These are phyloP conservation scores for Umbilicus rupestris DNA, from an alignment of 164 flowering plant genomes.

Conservation along the genomic window DNA sequence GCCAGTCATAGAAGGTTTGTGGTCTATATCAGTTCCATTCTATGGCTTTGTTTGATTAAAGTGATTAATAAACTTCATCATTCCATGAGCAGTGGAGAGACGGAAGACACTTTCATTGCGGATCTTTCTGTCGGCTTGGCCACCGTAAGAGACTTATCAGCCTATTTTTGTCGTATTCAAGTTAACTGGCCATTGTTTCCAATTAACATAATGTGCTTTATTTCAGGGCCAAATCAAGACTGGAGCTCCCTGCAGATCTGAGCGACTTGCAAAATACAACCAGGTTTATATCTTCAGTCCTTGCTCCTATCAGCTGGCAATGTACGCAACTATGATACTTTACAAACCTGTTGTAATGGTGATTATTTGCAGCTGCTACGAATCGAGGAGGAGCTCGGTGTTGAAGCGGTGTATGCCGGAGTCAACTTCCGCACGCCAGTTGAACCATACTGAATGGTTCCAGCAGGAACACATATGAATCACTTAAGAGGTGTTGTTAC, in stretches of 20 bases:
- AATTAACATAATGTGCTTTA: not conserved
- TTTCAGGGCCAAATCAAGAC: constrained; percentile 88
- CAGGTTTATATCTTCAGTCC: constrained; percentile 38
- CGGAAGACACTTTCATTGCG: constrained; percentile 93
- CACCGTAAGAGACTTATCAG: constrained; percentile 38
- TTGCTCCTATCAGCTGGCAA: no score
- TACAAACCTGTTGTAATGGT: not conserved
- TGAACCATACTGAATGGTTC: constrained; percentile 48
- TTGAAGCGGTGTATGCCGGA: constrained; percentile 81
- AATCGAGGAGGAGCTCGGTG: constrained; percentile 83
- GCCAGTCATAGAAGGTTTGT: constrained; percentile 84
- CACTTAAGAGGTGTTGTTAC: not conserved
- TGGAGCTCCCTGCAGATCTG: constrained; percentile 93
- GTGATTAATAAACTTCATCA: not conserved
- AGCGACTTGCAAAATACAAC: constrained; percentile 87
- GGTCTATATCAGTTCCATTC: not conserved
- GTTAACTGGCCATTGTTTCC: not conserved
- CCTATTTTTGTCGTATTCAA: not conserved
- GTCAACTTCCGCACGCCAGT: constrained; percentile 74
- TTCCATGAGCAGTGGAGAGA: constrained; percentile 61
- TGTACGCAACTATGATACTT: not conserved
- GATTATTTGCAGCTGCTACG: constrained; percentile 46
- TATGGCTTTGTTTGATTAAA: not conserved
- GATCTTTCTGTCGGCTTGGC: constrained; percentile 83
- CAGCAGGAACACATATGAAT: not conserved